A percentile compares a stretch with the other conserved stretches of the same genome.
Conservation (phyloP, 495 filamentous ascomycete species). For the Penicillium lagena region DNA sequence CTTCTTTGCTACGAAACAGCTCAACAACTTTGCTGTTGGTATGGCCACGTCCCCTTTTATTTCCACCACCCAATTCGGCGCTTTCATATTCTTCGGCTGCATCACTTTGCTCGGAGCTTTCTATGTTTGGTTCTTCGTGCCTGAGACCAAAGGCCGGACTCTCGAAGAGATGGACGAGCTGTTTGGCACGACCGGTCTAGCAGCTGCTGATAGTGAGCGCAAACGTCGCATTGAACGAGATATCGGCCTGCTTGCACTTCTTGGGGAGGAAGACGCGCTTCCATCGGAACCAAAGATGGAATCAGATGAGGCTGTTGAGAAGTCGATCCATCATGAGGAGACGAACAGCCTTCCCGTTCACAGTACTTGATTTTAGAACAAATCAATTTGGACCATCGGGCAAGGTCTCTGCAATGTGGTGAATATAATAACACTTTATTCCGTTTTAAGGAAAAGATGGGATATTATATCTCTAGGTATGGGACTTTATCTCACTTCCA, state of each 20-base stretch:
- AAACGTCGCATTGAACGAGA: slow-evolving; percentile 30
- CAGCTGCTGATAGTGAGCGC: slow-evolving; percentile 22
- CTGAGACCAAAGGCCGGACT: slow-evolving; percentile 52
- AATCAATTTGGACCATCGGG: too few species aligned
- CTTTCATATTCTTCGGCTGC: slow-evolving; percentile 43
- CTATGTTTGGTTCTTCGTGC: slow-evolving; percentile 47
- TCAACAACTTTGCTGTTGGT: slow-evolving; percentile 43
- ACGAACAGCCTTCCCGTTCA: too few species aligned
- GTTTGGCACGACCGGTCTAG: slow-evolving; percentile 33
- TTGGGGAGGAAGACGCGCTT: slow-evolving; percentile 13
- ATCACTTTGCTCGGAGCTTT: slow-evolving; percentile 42
- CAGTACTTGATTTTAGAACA: too few species aligned
- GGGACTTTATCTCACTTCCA: too few species aligned
- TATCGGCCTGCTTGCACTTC: slow-evolving; percentile 24
- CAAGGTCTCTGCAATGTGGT: too few species aligned
- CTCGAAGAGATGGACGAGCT: slow-evolving; percentile 51
- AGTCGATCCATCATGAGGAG: too few species aligned
- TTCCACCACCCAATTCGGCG: slow-evolving; percentile 24
- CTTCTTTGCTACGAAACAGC: slow-evolving; percentile 22
- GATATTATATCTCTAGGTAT: too few species aligned
- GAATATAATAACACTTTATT: too few species aligned
- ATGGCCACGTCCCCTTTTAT: slow-evolving; percentile 35
- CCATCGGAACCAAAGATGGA: too few species aligned
- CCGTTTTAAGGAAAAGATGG: too few species aligned
- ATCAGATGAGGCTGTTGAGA: too few species aligned